These are phyloP conservation scores for Erodium chrysanthum DNA, from an alignment of 441 rosid genomes.

Conservation along the genomic window DNA sequence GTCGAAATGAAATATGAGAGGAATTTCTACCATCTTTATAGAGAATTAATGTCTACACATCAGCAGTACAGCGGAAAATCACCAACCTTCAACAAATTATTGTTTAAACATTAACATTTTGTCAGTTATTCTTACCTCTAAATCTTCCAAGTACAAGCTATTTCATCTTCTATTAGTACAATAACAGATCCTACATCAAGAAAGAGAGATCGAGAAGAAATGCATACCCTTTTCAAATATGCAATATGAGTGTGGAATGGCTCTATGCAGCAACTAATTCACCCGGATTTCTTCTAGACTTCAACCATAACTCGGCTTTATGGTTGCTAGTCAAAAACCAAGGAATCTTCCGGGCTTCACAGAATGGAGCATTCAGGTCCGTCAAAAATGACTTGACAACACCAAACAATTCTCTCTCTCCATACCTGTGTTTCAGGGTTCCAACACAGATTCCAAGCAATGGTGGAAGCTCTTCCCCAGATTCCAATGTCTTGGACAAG, in stretches of 20 bases:
- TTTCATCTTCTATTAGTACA: neutral
- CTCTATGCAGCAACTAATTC: neutral
- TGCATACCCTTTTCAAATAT: neutral
- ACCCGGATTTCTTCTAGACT: neutral
- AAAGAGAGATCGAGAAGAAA: neutral
- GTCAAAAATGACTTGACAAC: neutral
- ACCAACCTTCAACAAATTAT: neutral
- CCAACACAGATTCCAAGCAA: neutral
- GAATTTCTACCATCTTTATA: neutral
- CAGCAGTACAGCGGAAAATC: neutral
- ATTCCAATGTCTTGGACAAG: conserved; percentile 1
- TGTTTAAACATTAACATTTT: neutral
- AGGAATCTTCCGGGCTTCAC: neutral
- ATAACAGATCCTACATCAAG: too few species aligned
- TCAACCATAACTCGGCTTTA: neutral
- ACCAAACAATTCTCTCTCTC: neutral
- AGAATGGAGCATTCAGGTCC: neutral
- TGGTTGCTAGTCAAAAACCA: neutral
- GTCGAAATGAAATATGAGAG: neutral
- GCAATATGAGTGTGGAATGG: neutral
- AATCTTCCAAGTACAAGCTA: neutral
- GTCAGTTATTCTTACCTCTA: neutral
- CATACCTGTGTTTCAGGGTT: neutral
- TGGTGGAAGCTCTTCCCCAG: neutral
- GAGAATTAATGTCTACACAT: too few species aligned